These are phyloP conservation scores for Nakaseomyces bracarensis DNA, from an alignment of 1,139 yeast genomes.

Conservation along the genomic window DNA sequence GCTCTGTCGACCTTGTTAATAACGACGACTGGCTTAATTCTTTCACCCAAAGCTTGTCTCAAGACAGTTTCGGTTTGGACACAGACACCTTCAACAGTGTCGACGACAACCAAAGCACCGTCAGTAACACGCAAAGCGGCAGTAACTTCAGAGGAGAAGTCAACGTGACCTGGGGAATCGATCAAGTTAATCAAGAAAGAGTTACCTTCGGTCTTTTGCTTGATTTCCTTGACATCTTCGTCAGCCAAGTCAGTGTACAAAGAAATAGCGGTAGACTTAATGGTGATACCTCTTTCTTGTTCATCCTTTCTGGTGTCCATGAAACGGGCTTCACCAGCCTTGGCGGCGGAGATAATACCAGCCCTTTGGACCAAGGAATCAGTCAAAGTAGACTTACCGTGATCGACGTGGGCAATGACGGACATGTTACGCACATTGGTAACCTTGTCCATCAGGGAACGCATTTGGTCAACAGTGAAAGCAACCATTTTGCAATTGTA, in stretches of 20 bases:
- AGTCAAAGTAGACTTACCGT: constrained; percentile 98
- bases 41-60: constrained; percentile 99
- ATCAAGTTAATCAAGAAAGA: constrained; percentile 95
- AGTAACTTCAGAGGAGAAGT: constrained; percentile 99
- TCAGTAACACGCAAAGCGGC: constrained; percentile 99
- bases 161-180: constrained; percentile 99
- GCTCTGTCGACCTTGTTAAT: constrained; percentile 99
- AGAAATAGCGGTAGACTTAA: constrained; percentile 97
- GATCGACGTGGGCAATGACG: constrained; percentile 99
- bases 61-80: constrained; percentile 99
- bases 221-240: constrained; percentile 89
- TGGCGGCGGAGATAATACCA: constrained; percentile 99
- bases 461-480: constrained; percentile 68
- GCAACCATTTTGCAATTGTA: constrained; percentile 32
- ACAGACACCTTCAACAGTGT: constrained; percentile 99
- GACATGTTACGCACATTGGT: constrained; percentile 99
- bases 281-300: constrained; percentile 98
- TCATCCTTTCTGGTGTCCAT: constrained; percentile 99
- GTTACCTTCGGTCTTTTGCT: constrained; percentile 91
- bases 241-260: constrained; percentile 84
- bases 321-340: constrained; percentile 99
- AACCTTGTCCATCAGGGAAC: constrained; percentile 98
- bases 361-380: constrained; percentile 98
- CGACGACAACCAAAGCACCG: constrained; percentile 99
- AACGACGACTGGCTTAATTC: constrained; percentile 97